A percentile compares a stretch with the other conserved stretches of the same genome.
These are phyloP conservation scores for Neurospora sp. DNA, from an alignment of 495 filamentous ascomycete genomes.

Conservation along the genomic window DNA sequence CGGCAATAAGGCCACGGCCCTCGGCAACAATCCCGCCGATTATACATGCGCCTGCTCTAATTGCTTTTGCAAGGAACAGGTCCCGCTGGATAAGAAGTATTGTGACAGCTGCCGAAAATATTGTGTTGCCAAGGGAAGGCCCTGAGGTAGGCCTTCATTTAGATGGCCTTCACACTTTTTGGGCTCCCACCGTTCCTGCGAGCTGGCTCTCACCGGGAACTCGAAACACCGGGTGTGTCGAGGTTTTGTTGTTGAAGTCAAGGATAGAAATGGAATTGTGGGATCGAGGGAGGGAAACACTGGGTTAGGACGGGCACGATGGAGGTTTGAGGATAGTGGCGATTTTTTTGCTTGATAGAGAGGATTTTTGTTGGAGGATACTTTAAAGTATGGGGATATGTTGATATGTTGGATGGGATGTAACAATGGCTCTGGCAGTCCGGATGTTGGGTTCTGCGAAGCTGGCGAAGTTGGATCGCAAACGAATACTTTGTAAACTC, in stretches of 20 bases:
- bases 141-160: too few species aligned
- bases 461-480: too few species aligned
- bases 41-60: background rate
- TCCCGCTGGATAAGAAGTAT: background rate
- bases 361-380: background rate
- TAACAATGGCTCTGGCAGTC: too few species aligned
- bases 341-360: too few species aligned
- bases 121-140: too few species aligned
- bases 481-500: background rate
- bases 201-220: background rate
- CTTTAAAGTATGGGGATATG: background rate
- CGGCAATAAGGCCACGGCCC: background rate
- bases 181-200: background rate
- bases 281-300: too few species aligned
- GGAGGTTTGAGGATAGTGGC: too few species aligned
- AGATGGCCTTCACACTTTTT: too few species aligned
- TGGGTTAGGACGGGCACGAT: too few species aligned
- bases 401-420: too few species aligned
- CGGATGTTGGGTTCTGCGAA: too few species aligned
- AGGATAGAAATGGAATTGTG: background rate
- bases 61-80: background rate
- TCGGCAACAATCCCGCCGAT: background rate
- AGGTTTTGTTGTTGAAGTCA: background rate
- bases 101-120: background rate
- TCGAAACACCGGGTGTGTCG: background rate